Base-by-base conservation (phyloP, 78 protist species). In the Dictyostelium purpureum region DNA sequence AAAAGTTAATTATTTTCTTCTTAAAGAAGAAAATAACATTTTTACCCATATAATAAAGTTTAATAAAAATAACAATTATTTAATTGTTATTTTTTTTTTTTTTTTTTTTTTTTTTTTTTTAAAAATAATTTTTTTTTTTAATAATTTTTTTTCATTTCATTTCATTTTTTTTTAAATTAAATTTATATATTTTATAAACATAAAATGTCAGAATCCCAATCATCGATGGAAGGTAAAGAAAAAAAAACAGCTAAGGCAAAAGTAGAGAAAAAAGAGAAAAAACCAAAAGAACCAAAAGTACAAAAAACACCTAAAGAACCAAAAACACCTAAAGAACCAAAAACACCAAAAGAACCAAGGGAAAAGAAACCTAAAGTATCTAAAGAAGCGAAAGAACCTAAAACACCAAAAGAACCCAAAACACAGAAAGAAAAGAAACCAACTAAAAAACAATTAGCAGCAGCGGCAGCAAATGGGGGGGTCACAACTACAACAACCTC, bases 201-300 rank as follows among this genome's bases (percentile, higher is more conserved):
- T 28, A 28, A 33, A 35, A 63, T 63, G 71, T 61, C 70, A 31
- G 71, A 63, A 63, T 63, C 71, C 26, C 76, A 69, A 69, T 49
- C 43, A 38, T 21, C 37, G 51, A 67, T 67, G 76, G 52, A 69
- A 35, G 52, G 56, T 69, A 69, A 69, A 69, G 76, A 35, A 42
- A 69, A 69, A 24, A 69, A 69, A 42, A 21, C 76, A 67, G 61
- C 79, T n/a, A 73, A 73, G 28, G 79, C 71, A 26, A 57, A 57
- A 65, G 73, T 26, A 10, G 31, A 65, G 16, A 65, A 65, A 65
- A 42, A 65, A 65, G 21, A 28, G 43, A 65, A 65, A 35, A 35
- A 12, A 35, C 73, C 73, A 18, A 65, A 65, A 65, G 73, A 65
- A 65, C 73, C 73, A 28, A 65, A 65, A 65, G 43, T 35, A 35